Evolutionary conservation across 2,329 filamentous ascomycete species (phyloP).

Genomic region (Monilinia aucupariae): DNA sequence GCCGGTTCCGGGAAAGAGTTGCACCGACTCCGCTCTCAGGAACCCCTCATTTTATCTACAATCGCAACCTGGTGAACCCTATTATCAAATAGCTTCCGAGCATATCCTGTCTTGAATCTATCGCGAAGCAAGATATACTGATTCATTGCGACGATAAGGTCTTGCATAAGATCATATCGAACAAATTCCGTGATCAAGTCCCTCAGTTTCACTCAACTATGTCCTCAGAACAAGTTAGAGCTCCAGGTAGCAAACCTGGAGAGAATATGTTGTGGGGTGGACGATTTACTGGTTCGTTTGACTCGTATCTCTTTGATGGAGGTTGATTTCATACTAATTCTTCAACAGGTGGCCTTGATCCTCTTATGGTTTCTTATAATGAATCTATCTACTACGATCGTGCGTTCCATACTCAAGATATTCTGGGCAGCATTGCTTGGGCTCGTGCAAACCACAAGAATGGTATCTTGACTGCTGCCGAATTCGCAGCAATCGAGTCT

Average conservation of each 20-base stretch:
- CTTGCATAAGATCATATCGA: background rate
- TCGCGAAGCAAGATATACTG: background rate
- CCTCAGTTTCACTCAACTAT: slow-evolving; percentile 23
- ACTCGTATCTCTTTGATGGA: background rate
- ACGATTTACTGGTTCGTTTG: slow-evolving; percentile 49
- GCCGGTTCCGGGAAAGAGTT: too few species aligned
- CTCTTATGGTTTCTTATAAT: slow-evolving; percentile 83
- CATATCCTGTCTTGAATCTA: background rate
- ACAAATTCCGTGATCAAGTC: background rate
- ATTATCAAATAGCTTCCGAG: slow-evolving; percentile 10
- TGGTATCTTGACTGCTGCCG: slow-evolving; percentile 65
- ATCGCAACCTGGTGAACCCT: slow-evolving; percentile 11
- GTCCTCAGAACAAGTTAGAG: slow-evolving; percentile 29
- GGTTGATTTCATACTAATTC: slow-evolving; percentile 18
- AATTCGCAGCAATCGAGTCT: slow-evolving; percentile 68
- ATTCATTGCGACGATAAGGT: background rate
- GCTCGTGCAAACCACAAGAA: slow-evolving; percentile 72
- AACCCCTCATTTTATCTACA: background rate
- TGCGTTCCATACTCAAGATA: slow-evolving; percentile 73
- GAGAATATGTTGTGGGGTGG: slow-evolving; percentile 51
- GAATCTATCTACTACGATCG: slow-evolving; percentile 74
- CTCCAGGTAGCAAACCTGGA: slow-evolving; percentile 30
- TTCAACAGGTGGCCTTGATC: slow-evolving; percentile 66
- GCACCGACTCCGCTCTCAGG: slow-evolving; percentile 9
- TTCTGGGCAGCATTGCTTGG: slow-evolving; percentile 74